Conservation (phyloP, 352 stramenopile species). For the Hyaloperonospora brassicae region DNA sequence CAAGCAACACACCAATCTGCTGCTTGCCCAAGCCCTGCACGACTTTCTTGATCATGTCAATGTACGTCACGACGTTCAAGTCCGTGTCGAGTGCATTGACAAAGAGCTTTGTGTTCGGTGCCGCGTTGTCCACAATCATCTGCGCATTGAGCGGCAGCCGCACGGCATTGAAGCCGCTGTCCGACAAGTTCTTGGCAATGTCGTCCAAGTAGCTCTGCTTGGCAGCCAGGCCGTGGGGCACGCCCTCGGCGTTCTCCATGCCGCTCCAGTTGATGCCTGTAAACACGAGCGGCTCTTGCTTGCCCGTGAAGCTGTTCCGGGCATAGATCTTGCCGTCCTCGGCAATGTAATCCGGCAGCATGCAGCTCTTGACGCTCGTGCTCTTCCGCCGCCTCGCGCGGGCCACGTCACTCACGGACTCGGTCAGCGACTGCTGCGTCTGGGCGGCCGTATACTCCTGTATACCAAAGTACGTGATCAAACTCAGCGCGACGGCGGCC, state of each 20-base stretch:
- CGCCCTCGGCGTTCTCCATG: constrained; percentile 76
- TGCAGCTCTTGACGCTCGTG: constrained; percentile 41
- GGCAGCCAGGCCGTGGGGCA: constrained; percentile 62
- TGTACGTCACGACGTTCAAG: constrained; percentile 65
- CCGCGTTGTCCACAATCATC: constrained; percentile 68
- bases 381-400: constrained; percentile 14
- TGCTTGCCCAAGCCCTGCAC: constrained; percentile 74
- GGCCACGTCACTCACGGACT: constrained; percentile 34
- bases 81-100: constrained; percentile 54
- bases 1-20: constrained; percentile 72
- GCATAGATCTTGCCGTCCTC: constrained; percentile 58
- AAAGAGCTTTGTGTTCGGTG: constrained; percentile 52
- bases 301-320: constrained; percentile 33
- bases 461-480: constrained; percentile 62
- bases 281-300: constrained; percentile 59
- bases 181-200: constrained; percentile 52
- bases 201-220: constrained; percentile 64
- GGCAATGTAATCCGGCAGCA: constrained; percentile 63
- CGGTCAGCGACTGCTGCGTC: constrained; percentile 48
- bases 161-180: constrained; percentile 70
- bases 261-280: constrained; percentile 86
- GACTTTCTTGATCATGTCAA: constrained; percentile 80
- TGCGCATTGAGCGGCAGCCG: constrained; percentile 76
- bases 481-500: constrained; percentile 30
- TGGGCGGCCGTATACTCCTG: constrained; percentile 57